Conservation (phyloP, 1,284 basidiomycete genomes). For the Sphagnurus paluster region DNA sequence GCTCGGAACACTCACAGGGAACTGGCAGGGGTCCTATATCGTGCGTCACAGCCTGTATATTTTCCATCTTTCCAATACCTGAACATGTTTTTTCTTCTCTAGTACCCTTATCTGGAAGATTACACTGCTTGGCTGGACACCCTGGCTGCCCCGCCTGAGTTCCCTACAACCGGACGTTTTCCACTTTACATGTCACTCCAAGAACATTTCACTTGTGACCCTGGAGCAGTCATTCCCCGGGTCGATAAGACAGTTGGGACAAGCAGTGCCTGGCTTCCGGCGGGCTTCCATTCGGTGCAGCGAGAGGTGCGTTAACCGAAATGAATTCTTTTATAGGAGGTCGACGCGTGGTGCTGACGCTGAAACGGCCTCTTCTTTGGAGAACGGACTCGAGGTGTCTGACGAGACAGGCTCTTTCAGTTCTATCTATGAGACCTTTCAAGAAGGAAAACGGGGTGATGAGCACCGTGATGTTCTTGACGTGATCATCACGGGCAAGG, state of each 20-base stretch:
- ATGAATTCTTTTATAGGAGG: constrained; percentile 3
- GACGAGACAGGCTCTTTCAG: constrained; percentile 34
- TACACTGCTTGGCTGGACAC: constrained; percentile 36
- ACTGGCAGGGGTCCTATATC: constrained; percentile 47
- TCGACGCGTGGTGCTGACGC: not conserved
- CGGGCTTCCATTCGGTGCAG: constrained; percentile 32
- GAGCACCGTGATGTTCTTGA: constrained; percentile 31
- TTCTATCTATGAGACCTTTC: constrained; percentile 36
- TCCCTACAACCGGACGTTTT: constrained; percentile 33
- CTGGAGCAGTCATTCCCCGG: constrained; percentile 23
- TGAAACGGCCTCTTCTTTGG: constrained; percentile 5
- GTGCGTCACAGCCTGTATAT: constrained; percentile 28
- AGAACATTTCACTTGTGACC: constrained; percentile 42
- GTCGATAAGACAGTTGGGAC: constrained; percentile 26
- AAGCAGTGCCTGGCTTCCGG: constrained; percentile 47
- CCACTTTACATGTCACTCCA: constrained; percentile 47
- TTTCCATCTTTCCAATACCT: not conserved
- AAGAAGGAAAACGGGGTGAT: constrained; percentile 19
- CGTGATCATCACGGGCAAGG: constrained; percentile 52
- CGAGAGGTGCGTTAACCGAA: constrained; percentile 31
- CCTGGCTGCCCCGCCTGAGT: constrained; percentile 30
- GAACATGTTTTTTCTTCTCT: not conserved
- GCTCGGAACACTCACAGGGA: constrained; percentile 42
- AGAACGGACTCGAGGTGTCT: constrained; percentile 44
- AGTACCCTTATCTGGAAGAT: constrained; percentile 37